Evolutionary conservation across 345 rosid species (phyloP).

Genomic region (Cardamine resedifolia): DNA sequence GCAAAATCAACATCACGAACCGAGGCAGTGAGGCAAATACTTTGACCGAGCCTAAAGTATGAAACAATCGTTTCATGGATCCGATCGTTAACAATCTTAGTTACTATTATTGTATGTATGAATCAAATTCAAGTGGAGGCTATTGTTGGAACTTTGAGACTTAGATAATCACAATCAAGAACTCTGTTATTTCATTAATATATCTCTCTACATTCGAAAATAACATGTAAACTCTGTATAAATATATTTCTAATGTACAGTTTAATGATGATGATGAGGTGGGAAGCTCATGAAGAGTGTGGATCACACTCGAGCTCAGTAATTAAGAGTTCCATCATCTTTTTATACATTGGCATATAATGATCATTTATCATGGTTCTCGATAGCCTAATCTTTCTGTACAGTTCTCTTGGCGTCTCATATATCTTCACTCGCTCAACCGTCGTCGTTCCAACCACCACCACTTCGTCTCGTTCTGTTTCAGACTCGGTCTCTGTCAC

Average conservation of each 20-base stretch:
- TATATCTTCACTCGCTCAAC: conserved; percentile 55
- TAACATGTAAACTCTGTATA: conserved; percentile 20
- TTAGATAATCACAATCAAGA: conserved; percentile 3
- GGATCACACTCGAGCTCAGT: conserved; percentile 52
- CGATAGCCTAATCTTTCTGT: conserved; percentile 85
- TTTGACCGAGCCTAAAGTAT: background rate
- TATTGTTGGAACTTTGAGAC: background rate
- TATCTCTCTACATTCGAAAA: background rate
- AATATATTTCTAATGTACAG: conserved; percentile 34
- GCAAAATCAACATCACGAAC: background rate
- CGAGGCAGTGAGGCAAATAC: too few species aligned
- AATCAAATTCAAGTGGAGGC: background rate
- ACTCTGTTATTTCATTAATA: background rate
- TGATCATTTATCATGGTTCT: conserved; percentile 95
- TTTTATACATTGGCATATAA: conserved; percentile 94
- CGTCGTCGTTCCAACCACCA: conserved; percentile 10
- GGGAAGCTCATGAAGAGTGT: conserved; percentile 24
- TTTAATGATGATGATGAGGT: background rate
- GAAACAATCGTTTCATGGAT: background rate
- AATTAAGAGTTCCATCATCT: conserved; percentile 80
- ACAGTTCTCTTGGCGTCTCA: conserved; percentile 84
- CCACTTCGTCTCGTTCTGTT: conserved; percentile 33
- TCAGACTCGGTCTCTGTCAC: conserved; percentile 38
- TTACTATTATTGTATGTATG: background rate
- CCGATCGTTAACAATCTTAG: background rate